Evolutionary conservation across 2,329 filamentous ascomycete genomes (phyloP).

Genomic region (Diaporthe nobilis): DNA sequence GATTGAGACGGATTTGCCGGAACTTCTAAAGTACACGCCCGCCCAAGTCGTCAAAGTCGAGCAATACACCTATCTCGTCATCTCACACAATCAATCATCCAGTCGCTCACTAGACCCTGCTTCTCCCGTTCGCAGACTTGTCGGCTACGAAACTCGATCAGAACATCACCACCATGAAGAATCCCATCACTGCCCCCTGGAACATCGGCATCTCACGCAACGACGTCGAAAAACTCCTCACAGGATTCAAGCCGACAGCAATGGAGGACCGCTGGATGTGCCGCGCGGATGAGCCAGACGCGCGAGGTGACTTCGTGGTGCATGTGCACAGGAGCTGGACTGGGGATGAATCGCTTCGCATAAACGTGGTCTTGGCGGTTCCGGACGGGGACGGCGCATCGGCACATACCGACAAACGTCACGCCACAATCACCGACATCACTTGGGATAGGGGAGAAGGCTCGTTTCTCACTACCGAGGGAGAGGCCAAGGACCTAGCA

Average conservation of each 20-base stretch:
- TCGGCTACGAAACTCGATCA: neutral
- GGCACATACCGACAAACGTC: neutral
- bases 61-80: neutral
- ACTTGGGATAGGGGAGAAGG: conserved; percentile 24
- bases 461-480: conserved; percentile 11
- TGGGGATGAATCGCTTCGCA: conserved; percentile 15
- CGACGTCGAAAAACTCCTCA: neutral
- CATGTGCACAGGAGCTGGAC: conserved; percentile 26
- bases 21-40: neutral
- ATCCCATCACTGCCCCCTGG: neutral
- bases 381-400: neutral
- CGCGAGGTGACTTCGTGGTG: conserved; percentile 13
- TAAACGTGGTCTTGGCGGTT: conserved; percentile 11
- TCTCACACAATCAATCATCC: neutral
- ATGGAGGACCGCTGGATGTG: conserved; percentile 27
- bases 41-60: neutral
- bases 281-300: conserved; percentile 15
- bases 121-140: neutral
- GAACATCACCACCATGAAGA: conserved; percentile 6
- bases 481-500: neutral
- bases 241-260: conserved; percentile 7
- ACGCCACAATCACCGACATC: neutral
- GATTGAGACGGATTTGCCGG: neutral
- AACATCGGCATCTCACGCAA: neutral
- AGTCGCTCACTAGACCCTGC: neutral